Percentiles rank a stretch among this genome's conserved stretches.
Evolutionary conservation across 108 stramenopile species (phyloP).

Genomic region (Cyclotella baltica): DNA sequence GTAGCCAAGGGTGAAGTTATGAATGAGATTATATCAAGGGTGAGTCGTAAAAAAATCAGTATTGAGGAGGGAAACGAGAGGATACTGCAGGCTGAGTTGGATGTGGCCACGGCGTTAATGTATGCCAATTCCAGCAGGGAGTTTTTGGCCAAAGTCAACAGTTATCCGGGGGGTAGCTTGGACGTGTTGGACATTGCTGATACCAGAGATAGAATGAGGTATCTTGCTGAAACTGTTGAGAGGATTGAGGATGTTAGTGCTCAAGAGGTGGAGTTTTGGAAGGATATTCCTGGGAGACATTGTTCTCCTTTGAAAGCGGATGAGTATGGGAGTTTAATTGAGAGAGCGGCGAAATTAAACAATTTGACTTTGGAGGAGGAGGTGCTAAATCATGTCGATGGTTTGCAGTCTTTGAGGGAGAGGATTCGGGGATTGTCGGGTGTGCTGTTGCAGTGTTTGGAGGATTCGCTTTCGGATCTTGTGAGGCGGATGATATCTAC

Average conservation of each 20-base stretch:
- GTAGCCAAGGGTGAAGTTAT: slow-evolving; percentile 35
- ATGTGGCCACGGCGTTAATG: slow-evolving; percentile 30
- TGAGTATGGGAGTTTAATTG: slow-evolving; percentile 21
- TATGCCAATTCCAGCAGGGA: slow-evolving; percentile 38
- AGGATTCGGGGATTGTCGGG: slow-evolving; percentile 28
- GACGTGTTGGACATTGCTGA: slow-evolving; percentile 38
- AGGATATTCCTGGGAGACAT: slow-evolving; percentile 12
- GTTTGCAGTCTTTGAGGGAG: slow-evolving; percentile 29
- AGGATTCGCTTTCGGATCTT: slow-evolving; percentile 38
- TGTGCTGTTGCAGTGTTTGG: slow-evolving; percentile 24
- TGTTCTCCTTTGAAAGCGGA: not conserved
- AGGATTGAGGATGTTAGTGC: slow-evolving; percentile 31
- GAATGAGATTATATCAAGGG: slow-evolving; percentile 37
- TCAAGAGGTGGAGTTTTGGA: slow-evolving; percentile 42
- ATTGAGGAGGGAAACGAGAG: slow-evolving; percentile 27
- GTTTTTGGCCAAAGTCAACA: too few relatives aligned
- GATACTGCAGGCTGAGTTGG: slow-evolving; percentile 43
- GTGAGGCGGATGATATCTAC: slow-evolving; percentile 24
- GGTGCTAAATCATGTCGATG: slow-evolving; percentile 28
- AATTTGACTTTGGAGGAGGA: slow-evolving; percentile 34
- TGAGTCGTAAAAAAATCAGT: slow-evolving; percentile 24
- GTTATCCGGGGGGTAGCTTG: too few relatives aligned
- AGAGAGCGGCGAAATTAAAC: slow-evolving; percentile 30
- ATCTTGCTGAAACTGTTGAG: slow-evolving; percentile 38
- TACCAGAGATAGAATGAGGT: slow-evolving; percentile 33